phyloP scores from a whole-genome alignment of 225 moss, liverwort and hornwort genomes.

The Pleurozium schreberi region DNA sequence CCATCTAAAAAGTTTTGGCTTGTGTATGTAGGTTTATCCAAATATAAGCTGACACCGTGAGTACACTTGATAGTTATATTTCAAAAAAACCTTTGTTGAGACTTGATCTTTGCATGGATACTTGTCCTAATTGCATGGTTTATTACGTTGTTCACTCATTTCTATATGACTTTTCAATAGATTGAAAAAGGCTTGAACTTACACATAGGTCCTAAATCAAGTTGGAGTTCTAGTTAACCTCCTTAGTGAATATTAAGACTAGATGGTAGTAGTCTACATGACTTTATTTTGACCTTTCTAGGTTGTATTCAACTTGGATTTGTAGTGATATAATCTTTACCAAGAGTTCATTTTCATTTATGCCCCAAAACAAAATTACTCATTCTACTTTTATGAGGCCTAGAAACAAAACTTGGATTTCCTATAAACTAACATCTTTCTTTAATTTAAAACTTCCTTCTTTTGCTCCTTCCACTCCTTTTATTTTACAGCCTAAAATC shows the following conservation, averaged over 20 bases:
- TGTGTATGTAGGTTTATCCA: accelerated
- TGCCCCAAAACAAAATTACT: too few species aligned
- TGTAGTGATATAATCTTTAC: neutral
- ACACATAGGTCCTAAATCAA: neutral
- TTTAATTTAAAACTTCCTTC: too few species aligned
- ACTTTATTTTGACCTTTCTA: neutral
- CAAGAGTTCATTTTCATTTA: neutral
- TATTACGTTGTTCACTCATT: neutral
- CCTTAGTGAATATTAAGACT: neutral
- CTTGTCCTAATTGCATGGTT: neutral
- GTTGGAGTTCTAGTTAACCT: neutral
- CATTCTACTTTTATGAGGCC: neutral
- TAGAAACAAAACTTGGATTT: neutral
- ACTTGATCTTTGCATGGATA: neutral
- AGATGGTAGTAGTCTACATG: neutral
- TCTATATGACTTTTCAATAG: neutral
- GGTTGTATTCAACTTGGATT: neutral
- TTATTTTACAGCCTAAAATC: neutral
- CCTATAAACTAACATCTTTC: neutral
- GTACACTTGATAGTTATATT: neutral
- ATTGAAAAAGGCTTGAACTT: neutral
- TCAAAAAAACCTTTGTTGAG: neutral
- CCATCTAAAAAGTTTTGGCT: accelerated
- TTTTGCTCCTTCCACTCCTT: accelerated
- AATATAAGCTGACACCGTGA: neutral